phyloP scores from a whole-genome alignment of 2,329 filamentous ascomycete genomes.

The Penicillium sp. region DNA sequence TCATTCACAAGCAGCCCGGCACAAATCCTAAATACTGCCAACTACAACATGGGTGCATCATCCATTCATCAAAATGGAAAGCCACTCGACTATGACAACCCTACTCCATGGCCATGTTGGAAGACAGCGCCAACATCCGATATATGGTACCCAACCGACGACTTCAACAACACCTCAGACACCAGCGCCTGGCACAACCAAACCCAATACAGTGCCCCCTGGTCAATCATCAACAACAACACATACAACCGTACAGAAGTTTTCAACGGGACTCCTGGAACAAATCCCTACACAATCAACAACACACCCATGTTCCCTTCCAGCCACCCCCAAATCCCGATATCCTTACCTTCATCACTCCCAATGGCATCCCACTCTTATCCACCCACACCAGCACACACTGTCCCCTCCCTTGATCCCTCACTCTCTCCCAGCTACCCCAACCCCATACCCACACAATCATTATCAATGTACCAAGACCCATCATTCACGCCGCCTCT shows the following conservation, averaged over 20 bases:
- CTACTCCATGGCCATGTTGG: background rate
- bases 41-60: background rate
- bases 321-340: background rate
- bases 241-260: background rate
- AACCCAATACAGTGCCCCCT: background rate
- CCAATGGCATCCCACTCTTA: background rate
- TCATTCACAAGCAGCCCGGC: background rate
- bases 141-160: background rate
- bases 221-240: background rate
- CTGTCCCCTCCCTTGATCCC: background rate
- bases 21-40: background rate
- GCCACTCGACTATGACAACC: background rate
- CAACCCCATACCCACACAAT: background rate
- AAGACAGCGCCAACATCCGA: background rate
- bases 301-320: background rate
- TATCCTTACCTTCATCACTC: background rate
- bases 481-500: background rate
- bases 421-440: background rate
- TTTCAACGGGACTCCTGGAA: background rate
- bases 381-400: background rate
- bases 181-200: background rate
- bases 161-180: background rate
- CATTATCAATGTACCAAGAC: too few species aligned
- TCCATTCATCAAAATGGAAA: background rate
- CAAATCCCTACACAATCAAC: background rate